Conservation (phyloP, 257 asterid species). For the Solanum clarkiae region DNA sequence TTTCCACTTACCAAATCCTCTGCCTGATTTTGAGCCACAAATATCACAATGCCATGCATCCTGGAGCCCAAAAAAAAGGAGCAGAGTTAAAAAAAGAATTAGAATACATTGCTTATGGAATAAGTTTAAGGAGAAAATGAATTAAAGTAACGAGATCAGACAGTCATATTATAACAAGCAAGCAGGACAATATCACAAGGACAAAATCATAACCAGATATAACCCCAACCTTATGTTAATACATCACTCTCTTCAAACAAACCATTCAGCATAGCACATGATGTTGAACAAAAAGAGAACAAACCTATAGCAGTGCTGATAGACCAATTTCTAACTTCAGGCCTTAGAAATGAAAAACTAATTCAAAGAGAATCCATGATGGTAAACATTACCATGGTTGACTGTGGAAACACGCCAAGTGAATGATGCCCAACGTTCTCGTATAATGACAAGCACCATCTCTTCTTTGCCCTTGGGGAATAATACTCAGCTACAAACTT, state of each 20-base stretch:
- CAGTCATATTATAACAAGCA: neutral
- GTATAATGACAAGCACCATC: constrained; percentile 91
- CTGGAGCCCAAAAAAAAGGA: constrained; percentile 21
- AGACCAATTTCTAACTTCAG: neutral
- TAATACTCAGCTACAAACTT: constrained; percentile 94
- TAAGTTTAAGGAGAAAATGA: neutral
- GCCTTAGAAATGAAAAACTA: neutral
- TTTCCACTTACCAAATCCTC: constrained; percentile 82
- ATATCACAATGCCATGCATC: constrained; percentile 98
- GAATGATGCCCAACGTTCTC: constrained; percentile 93
- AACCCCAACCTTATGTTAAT: neutral
- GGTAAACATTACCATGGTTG: constrained; percentile 60
- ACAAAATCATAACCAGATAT: neutral
- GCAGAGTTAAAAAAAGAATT: neutral
- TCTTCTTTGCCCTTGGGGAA: constrained; percentile 90
- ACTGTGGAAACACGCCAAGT: constrained; percentile 90
- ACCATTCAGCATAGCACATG: neutral
- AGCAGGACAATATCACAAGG: neutral
- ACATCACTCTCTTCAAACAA: neutral
- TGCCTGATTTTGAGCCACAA: constrained; percentile 94
- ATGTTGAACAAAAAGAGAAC: neutral
- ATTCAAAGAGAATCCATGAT: neutral
- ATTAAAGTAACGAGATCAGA: neutral
- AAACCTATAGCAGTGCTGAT: neutral
- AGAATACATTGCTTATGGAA: constrained; percentile 3